These are phyloP conservation scores for Lentinula raphanica DNA, from an alignment of 768 basidiomycete genomes.

Conservation along the genomic window DNA sequence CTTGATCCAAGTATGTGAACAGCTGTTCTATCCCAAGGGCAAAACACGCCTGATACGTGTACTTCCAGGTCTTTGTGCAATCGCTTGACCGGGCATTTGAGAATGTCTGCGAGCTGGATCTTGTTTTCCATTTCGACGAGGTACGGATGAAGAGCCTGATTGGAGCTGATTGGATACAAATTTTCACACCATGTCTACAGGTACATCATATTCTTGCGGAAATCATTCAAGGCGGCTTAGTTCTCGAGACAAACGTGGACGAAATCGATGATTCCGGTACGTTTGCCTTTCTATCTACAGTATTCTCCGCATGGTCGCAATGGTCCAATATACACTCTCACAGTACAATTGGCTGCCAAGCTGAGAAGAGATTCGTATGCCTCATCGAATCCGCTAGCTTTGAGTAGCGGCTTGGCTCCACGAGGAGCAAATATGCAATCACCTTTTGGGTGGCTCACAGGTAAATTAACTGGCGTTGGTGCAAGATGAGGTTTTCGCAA, in stretches of 20 bases:
- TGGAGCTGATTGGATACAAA: neutral
- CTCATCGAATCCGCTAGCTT: constrained; percentile 77
- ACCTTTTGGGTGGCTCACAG: constrained; percentile 77
- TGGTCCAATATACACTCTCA: constrained; percentile 10
- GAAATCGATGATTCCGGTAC: constrained; percentile 71
- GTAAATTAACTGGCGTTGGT: constrained; percentile 63
- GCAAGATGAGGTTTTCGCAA: constrained; percentile 23
- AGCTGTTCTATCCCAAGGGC: neutral
- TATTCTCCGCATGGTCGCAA: neutral
- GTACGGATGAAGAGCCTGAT: constrained; percentile 34
- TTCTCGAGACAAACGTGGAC: constrained; percentile 90
- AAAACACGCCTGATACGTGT: neutral
- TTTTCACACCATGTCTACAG: constrained; percentile 30
- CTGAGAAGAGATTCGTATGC: constrained; percentile 73
- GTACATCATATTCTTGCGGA: constrained; percentile 95
- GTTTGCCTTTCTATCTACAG: constrained; percentile 18
- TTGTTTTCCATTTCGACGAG: constrained; percentile 99
- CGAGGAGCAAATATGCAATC: constrained; percentile 59
- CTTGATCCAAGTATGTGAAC: constrained; percentile 77
- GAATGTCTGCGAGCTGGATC: constrained; percentile 96
- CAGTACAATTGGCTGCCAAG: constrained; percentile 67
- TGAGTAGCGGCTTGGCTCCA: constrained; percentile 60
- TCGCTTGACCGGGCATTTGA: constrained; percentile 93
- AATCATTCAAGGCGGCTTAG: constrained; percentile 93
- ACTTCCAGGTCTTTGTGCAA: constrained; percentile 87